Base-by-base conservation (phyloP, 2,329 filamentous ascomycete species). In the Colletotrichum endophyticum region DNA sequence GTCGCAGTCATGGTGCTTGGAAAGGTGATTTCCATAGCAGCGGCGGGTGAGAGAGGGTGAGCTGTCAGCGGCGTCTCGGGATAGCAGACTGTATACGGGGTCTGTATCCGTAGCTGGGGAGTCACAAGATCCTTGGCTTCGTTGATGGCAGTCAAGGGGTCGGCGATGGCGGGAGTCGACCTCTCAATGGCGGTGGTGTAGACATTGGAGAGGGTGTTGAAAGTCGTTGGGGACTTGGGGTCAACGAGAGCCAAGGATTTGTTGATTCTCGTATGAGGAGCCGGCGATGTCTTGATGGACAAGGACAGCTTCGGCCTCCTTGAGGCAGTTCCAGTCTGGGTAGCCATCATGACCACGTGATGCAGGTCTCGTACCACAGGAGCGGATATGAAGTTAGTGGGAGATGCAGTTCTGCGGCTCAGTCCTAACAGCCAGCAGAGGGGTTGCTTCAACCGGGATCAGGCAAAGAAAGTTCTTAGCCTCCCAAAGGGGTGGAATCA, bases 191-290 rank as follows among this genome's bases (percentile, higher is more conserved):
- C 90, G 5, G 90, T 91, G 30, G 90, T 89, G 80, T 93, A 93
- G 76, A 91, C 89, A 83, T 93, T 93, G 70, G 91, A 92, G 53
- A 93, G 87, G 3, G 92, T 93, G 83, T 93, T 93, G 85, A 93
- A 92, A 27, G 91, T 86, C 2, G 92, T 93, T 5, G 91, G 91
- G 36, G 92, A 92, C 74, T 87, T 89, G 34, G 90, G 89, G 79
- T 93, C 89, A 53, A 90, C 83, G 68, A 87, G 85, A 27, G 86
- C 83, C 59, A 89, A 81, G 7, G 85, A 86, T 76, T 86, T 87
- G 32, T 86, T 85, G 19, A 86, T 82, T 70, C 84, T 86, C 70
- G 84, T 81, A 56, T 79, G 80, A 5, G 86, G 81, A 39, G 83
- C 84, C 72, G 83, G 81, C 34, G 86, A 82, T 28, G 89, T 85